Base-by-base conservation (phyloP, 2,329 filamentous ascomycete species). In the Diaporthe velutina region DNA sequence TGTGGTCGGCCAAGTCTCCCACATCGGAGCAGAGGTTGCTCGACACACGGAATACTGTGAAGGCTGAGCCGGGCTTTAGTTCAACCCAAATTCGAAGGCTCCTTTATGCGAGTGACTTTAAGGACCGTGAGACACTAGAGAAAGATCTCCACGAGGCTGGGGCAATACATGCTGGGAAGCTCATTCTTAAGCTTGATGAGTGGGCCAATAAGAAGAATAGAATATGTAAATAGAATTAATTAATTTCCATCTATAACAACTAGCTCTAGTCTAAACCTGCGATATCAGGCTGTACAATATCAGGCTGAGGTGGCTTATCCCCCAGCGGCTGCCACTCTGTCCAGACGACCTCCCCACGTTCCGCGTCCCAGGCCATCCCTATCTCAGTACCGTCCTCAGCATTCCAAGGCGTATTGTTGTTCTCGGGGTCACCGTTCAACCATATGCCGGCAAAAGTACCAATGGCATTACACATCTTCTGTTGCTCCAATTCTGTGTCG, bases 261-360 rank as follows among this genome's bases (percentile, higher is more conserved):
- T 25, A 38, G 22, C 6, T n/a, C 33, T 52, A 52, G 12, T 52
- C 48, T 28, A 52, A 9, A 7, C 10, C 57, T 60, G 57, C 57
- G 17, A 60, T 40, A 38, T 60, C 57, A 25, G 12, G 55, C 33
- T 35, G 22, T 8, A 40, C 33, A 40, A 25, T 35, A 35, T 25
- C n/a, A 60, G 33, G 13, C 33, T 40, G 33, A 10, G 57, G 57
- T 60, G 57, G 57, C 2, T 10, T 25, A 25, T 40, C 57, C 9
- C 57, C 57, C 22, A 25, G 2, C 57, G 33, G 57, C 33, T 25
- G 57, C 57, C 57, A 60, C 33, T 40, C 57, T 25, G 57, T 60
- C 57, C 57, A 60, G 10, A 40, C 33, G n/a, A 60, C 57, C 22
- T 60, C 57, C 33, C 35, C 22, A 60, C 57, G 57, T 38, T 60